Conservation (phyloP, 2,329 filamentous ascomycete genomes). For the Stachybotrys chartarum region DNA sequence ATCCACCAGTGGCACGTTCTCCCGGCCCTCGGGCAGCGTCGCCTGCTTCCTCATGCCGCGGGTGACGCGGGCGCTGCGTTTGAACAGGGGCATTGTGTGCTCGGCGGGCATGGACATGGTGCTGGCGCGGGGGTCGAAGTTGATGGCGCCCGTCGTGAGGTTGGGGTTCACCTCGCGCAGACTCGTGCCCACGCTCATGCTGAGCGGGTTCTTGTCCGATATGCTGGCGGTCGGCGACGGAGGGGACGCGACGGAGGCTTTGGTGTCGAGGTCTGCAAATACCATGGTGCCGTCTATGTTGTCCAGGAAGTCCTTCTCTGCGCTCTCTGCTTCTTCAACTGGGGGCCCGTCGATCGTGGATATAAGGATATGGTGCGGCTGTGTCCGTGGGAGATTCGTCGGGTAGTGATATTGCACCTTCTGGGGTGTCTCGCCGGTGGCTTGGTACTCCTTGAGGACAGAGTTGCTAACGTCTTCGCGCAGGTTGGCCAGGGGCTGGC, state of each 20-base stretch:
- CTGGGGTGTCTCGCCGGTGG: conserved; percentile 80
- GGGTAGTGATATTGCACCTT: conserved; percentile 79
- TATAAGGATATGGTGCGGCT: conserved; percentile 36
- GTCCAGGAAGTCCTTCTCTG: conserved; percentile 15
- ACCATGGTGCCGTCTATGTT: conserved; percentile 31
- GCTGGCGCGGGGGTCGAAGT: conserved; percentile 36
- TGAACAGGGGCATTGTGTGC: conserved; percentile 39
- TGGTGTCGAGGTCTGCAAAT: conserved; percentile 30
- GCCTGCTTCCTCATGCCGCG: conserved; percentile 26
- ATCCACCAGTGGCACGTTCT: conserved; percentile 41
- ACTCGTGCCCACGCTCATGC: conserved; percentile 37
- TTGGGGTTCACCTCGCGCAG: conserved; percentile 51
- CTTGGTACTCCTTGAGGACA: conserved; percentile 68
- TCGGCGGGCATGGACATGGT: conserved; percentile 32
- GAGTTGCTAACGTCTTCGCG: conserved; percentile 60
- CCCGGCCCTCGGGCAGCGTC: conserved; percentile 35
- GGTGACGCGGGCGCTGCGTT: conserved; percentile 33
- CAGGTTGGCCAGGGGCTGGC: conserved; percentile 64
- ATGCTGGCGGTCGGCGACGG: conserved; percentile 19
- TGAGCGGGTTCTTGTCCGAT: conserved; percentile 23
- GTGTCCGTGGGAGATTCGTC: conserved; percentile 68
- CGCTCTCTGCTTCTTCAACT: conserved; percentile 10
- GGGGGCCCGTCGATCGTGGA: conserved; percentile 28
- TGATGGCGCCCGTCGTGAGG: conserved; percentile 25
- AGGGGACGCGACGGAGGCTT: conserved; percentile 19